Base-by-base conservation (phyloP, 169 alveolate species). In the Amoebophrya sp. region DNA sequence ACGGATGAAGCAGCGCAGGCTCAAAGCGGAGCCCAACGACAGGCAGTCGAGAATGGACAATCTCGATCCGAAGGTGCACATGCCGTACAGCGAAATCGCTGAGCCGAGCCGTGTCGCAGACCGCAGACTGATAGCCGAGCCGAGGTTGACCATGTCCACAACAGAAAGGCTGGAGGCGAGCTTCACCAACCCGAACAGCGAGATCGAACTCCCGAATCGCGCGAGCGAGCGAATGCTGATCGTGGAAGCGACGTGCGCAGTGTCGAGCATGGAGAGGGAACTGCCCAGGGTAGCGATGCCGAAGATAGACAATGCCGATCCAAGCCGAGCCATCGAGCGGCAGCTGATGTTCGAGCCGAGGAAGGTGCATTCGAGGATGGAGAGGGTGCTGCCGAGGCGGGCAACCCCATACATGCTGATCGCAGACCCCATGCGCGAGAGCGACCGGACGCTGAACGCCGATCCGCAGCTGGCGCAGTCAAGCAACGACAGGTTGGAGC, bases 281-380 rank as follows among this genome's bases (percentile, higher is more conserved):
- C 31, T 42, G 4, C 89, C 92, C 43, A 69, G 31, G 7, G 90
- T 48, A 18, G 92, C n/a, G 48, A 89, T 45, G 48, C 93, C 93
- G 48, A 69, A 78, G 69, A 58, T 70, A 7, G 29, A 38, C 31
- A 26, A 16, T 0, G 90, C 88, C 15, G 70, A 10, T 23, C 89
- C 93, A 0, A 88, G 45, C 23, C 90, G 2, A 0, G 34, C 67
- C 58, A 88, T 39, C 40, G n/a, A 20, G 23, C 90, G 48, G 26
- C 31, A 18, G 10, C 58, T 39, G 20, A 88, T 13, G 50, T 40
- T 39, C 40, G 40, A 18, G 70, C 58, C 92, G 38, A 69, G 38
- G 15, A 5, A 0, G 4, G 31, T 23, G 40, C n/a, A 18, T 40
- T 88, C 92, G 13, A 40, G 88, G n/a, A 45, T n/a, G 18, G 41